Evolutionary conservation across 768 basidiomycete genomes (phyloP).

Genomic region (Termitomyces sp.): DNA sequence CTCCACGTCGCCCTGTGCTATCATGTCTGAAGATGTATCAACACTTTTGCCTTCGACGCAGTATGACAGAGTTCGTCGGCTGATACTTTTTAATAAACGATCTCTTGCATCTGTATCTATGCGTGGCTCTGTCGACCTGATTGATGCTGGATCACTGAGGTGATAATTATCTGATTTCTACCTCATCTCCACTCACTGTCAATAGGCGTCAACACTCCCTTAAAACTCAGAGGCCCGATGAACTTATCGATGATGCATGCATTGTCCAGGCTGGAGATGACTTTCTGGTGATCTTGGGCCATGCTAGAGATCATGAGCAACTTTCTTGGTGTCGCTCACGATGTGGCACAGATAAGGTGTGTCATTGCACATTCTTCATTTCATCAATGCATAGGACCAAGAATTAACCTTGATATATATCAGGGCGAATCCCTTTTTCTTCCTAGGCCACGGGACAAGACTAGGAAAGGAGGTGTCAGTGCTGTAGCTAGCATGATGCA

Average conservation of each 20-base stretch:
- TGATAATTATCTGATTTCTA: slow-evolving; percentile 7
- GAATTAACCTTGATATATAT: background rate
- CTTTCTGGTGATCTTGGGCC: slow-evolving; percentile 29
- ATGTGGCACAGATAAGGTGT: slow-evolving; percentile 18
- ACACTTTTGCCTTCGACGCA: slow-evolving; percentile 15
- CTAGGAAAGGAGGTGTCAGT: slow-evolving; percentile 37
- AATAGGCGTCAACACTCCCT: slow-evolving; percentile 13
- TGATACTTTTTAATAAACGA: slow-evolving; percentile 18
- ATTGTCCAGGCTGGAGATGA: slow-evolving; percentile 21
- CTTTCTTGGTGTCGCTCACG: slow-evolving; percentile 20
- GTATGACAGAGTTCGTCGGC: slow-evolving; percentile 34
- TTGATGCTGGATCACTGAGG: slow-evolving; percentile 20
- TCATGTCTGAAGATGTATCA: slow-evolving; percentile 9
- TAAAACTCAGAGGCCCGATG: slow-evolving; percentile 17
- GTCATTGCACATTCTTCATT: background rate
- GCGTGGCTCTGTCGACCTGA: slow-evolving; percentile 29
- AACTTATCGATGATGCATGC: slow-evolving; percentile 39
- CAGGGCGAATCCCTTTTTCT: slow-evolving; percentile 11
- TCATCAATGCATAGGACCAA: background rate
- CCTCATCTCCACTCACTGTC: slow-evolving; percentile 3
- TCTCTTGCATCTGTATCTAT: slow-evolving; percentile 29
- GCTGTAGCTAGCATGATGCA: slow-evolving; percentile 36
- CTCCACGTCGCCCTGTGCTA: background rate
- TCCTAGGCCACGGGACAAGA: slow-evolving; percentile 23
- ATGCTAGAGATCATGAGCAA: slow-evolving; percentile 31